phyloP scores from a whole-genome alignment of 495 filamentous ascomycete species.

The Penicillium mononematosum region DNA sequence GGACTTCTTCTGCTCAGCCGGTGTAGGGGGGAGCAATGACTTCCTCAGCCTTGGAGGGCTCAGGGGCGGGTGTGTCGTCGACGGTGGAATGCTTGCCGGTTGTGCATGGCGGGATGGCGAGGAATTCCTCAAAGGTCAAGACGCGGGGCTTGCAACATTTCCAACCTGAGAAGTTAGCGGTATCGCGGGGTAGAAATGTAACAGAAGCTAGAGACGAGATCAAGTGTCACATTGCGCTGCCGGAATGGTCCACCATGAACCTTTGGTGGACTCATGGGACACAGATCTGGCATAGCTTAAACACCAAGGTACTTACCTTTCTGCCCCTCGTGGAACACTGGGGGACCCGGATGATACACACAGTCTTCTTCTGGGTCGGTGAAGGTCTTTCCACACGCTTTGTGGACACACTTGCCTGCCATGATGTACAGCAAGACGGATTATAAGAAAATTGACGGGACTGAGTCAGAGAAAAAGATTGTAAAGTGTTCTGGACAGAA shows the following conservation, averaged over 20 bases:
- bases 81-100: slow-evolving; percentile 89
- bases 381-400: slow-evolving; percentile 89
- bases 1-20: slow-evolving; percentile 22
- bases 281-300: slow-evolving; percentile 21
- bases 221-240: neutral
- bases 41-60: slow-evolving; percentile 49
- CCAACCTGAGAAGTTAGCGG: slow-evolving; percentile 65
- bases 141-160: slow-evolving; percentile 99
- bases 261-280: neutral
- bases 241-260: neutral
- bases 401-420: slow-evolving; percentile 92
- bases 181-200: neutral
- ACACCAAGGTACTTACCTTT: slow-evolving; percentile 72
- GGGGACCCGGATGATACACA: slow-evolving; percentile 88
- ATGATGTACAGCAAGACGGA: slow-evolving; percentile 44
- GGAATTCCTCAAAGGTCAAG: slow-evolving; percentile 98
- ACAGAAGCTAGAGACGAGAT: neutral
- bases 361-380: slow-evolving; percentile 82
- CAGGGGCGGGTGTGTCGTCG: slow-evolving; percentile 62
- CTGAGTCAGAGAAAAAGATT: slow-evolving; percentile 6
- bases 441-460: neutral
- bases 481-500: slow-evolving; percentile 8
- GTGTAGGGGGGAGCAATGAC: slow-evolving; percentile 32
- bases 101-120: slow-evolving; percentile 89
- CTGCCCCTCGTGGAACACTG: slow-evolving; percentile 96